phyloP scores from a whole-genome alignment of 1,284 basidiomycete genomes.

The Violaceomyces palustris region DNA sequence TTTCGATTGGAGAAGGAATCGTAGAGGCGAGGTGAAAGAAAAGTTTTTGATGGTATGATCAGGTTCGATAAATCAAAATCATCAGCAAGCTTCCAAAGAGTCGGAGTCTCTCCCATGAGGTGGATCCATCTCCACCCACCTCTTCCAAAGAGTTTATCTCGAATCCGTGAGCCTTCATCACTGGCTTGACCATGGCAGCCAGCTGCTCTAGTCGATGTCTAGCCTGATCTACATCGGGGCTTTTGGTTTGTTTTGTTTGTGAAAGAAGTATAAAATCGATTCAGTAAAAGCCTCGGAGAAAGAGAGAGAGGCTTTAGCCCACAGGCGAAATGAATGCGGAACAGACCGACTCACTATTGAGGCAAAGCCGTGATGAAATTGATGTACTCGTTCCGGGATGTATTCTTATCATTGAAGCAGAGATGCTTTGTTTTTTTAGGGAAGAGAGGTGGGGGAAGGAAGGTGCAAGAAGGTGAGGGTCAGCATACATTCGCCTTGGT shows the following conservation, averaged over 20 bases:
- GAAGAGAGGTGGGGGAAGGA: no score
- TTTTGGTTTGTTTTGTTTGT: not conserved
- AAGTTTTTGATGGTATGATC: no score
- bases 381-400: conserved; percentile 34
- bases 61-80: no score
- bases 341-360: conserved; percentile 3
- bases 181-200: conserved; percentile 36
- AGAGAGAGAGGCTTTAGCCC: not conserved
- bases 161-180: conserved; percentile 38
- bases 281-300: not conserved
- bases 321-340: no score
- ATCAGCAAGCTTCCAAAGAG: no score
- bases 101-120: no score
- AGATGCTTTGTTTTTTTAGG: no score
- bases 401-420: conserved; percentile 36
- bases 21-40: no score
- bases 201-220: conserved; percentile 23
- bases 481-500: no score
- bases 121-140: not conserved
- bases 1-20: no score
- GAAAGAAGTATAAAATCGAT: not conserved
- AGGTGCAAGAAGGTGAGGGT: no score
- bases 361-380: conserved; percentile 37
- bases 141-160: conserved; percentile 42
- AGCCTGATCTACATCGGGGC: conserved; percentile 19